These are phyloP conservation scores for Fusarium concolor DNA, from an alignment of 2,329 filamentous ascomycete species.

Conservation along the genomic window DNA sequence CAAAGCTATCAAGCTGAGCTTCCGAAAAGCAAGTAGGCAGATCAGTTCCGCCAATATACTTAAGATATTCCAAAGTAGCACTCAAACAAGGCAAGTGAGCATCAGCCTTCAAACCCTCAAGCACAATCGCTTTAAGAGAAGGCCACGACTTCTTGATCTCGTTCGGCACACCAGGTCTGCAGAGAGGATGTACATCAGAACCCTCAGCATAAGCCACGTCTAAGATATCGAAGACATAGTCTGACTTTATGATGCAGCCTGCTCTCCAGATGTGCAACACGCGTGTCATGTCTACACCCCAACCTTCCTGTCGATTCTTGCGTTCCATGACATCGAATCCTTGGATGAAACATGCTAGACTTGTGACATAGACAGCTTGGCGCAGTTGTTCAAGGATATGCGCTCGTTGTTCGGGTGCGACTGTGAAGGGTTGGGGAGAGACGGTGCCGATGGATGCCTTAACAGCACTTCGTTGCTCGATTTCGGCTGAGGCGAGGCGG, in stretches of 20 bases:
- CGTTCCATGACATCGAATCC: slow-evolving; percentile 73
- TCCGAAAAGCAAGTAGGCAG: slow-evolving; percentile 77
- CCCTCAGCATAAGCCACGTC: slow-evolving; percentile 56
- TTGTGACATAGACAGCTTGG: slow-evolving; percentile 70
- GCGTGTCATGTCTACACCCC: slow-evolving; percentile 65
- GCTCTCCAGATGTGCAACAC: slow-evolving; percentile 73
- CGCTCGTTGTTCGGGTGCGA: background rate
- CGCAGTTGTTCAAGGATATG: slow-evolving; percentile 67
- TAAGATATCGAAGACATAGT: slow-evolving; percentile 72
- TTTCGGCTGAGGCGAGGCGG: slow-evolving; percentile 72
- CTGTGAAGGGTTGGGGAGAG: background rate
- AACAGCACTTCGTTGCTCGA: slow-evolving; percentile 64
- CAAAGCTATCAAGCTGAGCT: slow-evolving; percentile 78
- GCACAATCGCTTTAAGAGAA: slow-evolving; percentile 66
- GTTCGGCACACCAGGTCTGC: slow-evolving; percentile 47
- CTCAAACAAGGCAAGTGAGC: slow-evolving; percentile 69
- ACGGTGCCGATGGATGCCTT: slow-evolving; percentile 44
- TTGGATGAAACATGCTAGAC: slow-evolving; percentile 72
- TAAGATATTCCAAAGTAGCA: slow-evolving; percentile 74
- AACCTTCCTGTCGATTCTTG: slow-evolving; percentile 68
- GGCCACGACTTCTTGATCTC: slow-evolving; percentile 65
- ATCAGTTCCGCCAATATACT: slow-evolving; percentile 69
- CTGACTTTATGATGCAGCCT: slow-evolving; percentile 77
- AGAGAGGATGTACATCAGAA: slow-evolving; percentile 51
- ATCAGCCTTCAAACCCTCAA: slow-evolving; percentile 66